Percentiles rank a stretch among this genome's conserved stretches.
Conservation (phyloP, 2,329 filamentous ascomycete species). For the Diaporthe eres region DNA sequence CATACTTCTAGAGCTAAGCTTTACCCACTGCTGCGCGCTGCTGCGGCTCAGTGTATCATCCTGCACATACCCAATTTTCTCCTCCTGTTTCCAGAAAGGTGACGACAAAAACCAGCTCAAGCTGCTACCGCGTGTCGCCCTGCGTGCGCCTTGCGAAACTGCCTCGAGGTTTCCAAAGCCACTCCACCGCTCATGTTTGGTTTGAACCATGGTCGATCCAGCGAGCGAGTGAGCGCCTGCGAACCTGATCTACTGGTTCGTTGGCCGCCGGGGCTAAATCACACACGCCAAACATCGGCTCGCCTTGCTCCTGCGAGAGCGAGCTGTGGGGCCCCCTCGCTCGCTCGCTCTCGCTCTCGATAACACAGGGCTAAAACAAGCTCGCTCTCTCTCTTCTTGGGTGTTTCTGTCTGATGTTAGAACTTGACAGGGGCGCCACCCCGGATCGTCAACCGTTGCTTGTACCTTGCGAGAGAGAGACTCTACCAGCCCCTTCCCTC, state of each 20-base stretch:
- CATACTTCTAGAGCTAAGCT: background rate
- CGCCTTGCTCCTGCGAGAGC: constrained; percentile 8
- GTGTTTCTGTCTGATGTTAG: constrained; percentile 29
- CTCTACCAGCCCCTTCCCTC: background rate
- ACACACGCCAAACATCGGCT: constrained; percentile 21
- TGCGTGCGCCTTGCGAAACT: background rate
- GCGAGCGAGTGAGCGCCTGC: background rate
- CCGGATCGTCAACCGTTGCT: constrained; percentile 14
- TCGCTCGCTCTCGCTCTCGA: constrained; percentile 29
- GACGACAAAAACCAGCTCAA: background rate
- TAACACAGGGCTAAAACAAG: constrained; percentile 12
- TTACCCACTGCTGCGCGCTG: background rate
- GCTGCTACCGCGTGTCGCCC: background rate
- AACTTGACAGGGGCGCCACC: constrained; percentile 22
- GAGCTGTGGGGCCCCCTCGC: background rate
- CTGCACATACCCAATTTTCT: constrained; percentile 11
- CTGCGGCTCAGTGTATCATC: background rate
- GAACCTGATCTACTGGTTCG: constrained; percentile 22
- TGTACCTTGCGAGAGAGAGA: constrained; percentile 8
- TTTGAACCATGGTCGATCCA: constrained; percentile 8
- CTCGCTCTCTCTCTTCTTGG: constrained; percentile 22
- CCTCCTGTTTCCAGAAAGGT: background rate
- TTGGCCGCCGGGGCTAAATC: constrained; percentile 5
- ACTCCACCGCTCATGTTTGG: background rate
- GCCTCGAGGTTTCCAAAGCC: background rate